Evolutionary conservation across 306 rosid genomes (phyloP).

Genomic region (Geum urbanum): DNA sequence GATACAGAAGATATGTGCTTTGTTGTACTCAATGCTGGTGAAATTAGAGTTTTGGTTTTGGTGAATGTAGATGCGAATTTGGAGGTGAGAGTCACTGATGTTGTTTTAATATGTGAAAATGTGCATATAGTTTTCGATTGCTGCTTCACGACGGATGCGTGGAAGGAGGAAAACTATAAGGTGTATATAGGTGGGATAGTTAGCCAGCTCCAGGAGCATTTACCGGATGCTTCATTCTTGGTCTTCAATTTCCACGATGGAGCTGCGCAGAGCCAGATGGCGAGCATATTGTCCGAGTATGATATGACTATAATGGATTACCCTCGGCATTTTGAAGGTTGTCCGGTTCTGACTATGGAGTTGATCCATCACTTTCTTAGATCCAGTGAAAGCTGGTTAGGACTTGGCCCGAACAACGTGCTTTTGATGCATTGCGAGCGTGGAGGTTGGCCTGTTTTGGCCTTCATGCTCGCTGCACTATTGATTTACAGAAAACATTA

Average conservation of each 20-base stretch:
- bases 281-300: constrained; percentile 55
- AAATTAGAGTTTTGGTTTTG: too few relatives aligned
- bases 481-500: constrained; percentile 67
- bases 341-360: constrained; percentile 77
- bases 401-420: constrained; percentile 72
- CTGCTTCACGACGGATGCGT: constrained; percentile 78
- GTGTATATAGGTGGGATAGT: constrained; percentile 56
- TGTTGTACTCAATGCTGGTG: not conserved
- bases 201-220: constrained; percentile 54
- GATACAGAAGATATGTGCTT: not conserved
- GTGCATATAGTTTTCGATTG: constrained; percentile 66
- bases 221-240: constrained; percentile 63
- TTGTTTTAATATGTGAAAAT: constrained; percentile 1
- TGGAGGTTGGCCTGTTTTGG: constrained; percentile 93
- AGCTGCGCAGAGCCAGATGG: constrained; percentile 45
- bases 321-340: constrained; percentile 81
- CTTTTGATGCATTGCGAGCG: constrained; percentile 88
- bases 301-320: constrained; percentile 93
- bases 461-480: constrained; percentile 84
- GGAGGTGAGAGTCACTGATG: not conserved
- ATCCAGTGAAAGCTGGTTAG: constrained; percentile 92
- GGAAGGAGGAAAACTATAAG: constrained; percentile 68
- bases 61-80: not conserved
- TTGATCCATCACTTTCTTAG: constrained; percentile 79
- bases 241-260: constrained; percentile 82